Conservation (phyloP, 202 grass and related monocot species). For the Cymbopogon flexuosus region DNA sequence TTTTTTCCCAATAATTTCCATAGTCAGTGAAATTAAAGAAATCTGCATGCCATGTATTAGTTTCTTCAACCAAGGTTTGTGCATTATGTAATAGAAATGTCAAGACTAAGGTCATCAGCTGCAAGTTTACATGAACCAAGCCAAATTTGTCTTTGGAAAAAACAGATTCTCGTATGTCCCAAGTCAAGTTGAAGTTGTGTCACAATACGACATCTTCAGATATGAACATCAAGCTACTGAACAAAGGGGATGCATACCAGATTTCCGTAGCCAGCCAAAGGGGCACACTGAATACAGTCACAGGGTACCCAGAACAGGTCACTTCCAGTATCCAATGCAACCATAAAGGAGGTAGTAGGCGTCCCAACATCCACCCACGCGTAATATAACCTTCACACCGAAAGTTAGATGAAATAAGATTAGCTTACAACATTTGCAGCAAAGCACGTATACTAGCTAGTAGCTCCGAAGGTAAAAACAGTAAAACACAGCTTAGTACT, state of each 20-base stretch:
- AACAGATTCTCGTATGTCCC: background rate
- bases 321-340: constrained; percentile 92
- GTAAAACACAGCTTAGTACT: background rate
- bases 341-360: constrained; percentile 71
- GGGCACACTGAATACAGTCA: constrained; percentile 86
- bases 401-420: background rate
- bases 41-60: background rate
- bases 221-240: background rate
- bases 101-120: background rate
- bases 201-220: background rate
- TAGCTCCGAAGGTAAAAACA: background rate
- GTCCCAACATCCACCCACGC: constrained; percentile 95
- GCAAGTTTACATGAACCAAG: background rate
- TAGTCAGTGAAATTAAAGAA: background rate
- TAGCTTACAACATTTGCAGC: background rate
- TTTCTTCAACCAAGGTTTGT: background rate
- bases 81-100: background rate
- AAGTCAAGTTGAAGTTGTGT: background rate
- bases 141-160: background rate
- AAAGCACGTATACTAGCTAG: background rate
- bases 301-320: constrained; percentile 95
- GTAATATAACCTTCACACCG: constrained; percentile 66
- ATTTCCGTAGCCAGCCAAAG: constrained; percentile 75
- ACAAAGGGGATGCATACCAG: constrained; percentile 51
- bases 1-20: background rate